A percentile compares a stretch with the other conserved stretches of the same genome.
Evolutionary conservation across 495 filamentous ascomycete species (phyloP).

Genomic region (Antarctomyces pellizariae): DNA sequence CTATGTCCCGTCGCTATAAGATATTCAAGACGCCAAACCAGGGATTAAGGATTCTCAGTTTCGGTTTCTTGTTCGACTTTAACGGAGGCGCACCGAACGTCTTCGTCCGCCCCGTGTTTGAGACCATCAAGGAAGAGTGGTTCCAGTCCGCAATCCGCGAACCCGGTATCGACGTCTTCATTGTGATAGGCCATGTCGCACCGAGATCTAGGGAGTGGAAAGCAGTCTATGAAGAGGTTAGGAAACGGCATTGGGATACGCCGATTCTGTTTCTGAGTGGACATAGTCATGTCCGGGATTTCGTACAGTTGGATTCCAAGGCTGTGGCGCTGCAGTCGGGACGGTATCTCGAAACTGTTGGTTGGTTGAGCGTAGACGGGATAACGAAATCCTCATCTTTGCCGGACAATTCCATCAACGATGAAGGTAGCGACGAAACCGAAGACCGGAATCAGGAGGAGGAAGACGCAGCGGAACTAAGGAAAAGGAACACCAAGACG

Average conservation of each 20-base stretch:
- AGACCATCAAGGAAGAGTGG: conserved; percentile 66
- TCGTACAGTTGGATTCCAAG: conserved; percentile 52
- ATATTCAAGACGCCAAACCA: conserved; percentile 81
- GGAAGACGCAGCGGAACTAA: conserved; percentile 5
- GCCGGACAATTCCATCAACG: too few relatives aligned
- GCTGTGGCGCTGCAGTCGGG: conserved; percentile 71
- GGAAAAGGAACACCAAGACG: conserved; percentile 8
- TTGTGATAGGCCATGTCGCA: conserved; percentile 73
- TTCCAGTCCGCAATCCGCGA: conserved; percentile 71
- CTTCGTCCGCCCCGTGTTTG: conserved; percentile 49
- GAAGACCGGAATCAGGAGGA: too few relatives aligned
- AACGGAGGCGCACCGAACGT: conserved; percentile 75
- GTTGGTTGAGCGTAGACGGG: conserved; percentile 74
- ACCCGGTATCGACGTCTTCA: conserved; percentile 68
- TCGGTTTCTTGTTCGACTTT: conserved; percentile 92
- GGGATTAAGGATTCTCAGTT: conserved; percentile 58
- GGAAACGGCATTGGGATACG: conserved; percentile 47
- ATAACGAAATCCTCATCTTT: too few relatives aligned
- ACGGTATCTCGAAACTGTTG: conserved; percentile 96
- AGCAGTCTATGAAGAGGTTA: conserved; percentile 54
- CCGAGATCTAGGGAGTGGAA: conserved; percentile 58
- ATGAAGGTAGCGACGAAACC: conserved; percentile 11
- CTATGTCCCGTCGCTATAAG: conserved; percentile 59
- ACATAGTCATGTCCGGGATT: conserved; percentile 78
- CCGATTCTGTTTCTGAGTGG: conserved; percentile 91